Conservation (phyloP, 2,329 filamentous ascomycete species). For the Fusarium domesticum region DNA sequence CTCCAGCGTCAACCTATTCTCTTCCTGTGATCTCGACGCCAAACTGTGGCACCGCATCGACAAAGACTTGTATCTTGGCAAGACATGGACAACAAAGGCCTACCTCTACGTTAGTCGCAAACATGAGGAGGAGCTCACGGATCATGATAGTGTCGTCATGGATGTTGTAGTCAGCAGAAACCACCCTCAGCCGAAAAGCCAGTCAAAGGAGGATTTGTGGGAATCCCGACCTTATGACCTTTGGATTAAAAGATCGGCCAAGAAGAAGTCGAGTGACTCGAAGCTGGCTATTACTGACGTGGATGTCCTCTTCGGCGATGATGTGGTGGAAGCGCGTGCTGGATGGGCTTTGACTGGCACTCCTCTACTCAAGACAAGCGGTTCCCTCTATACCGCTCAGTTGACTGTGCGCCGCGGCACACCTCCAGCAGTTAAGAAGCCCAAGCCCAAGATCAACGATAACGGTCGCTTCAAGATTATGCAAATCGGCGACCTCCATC, state of each 20-base stretch:
- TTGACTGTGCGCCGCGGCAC: slow-evolving; percentile 75
- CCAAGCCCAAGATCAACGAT: slow-evolving; percentile 73
- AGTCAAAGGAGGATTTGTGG: slow-evolving; percentile 66
- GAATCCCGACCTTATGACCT: slow-evolving; percentile 73
- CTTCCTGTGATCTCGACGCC: slow-evolving; percentile 71
- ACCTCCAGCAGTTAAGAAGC: slow-evolving; percentile 62
- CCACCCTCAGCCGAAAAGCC: slow-evolving; percentile 53
- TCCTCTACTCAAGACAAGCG: slow-evolving; percentile 64
- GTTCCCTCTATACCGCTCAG: slow-evolving; percentile 65
- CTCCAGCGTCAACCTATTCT: slow-evolving; percentile 69
- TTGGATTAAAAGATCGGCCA: slow-evolving; percentile 76
- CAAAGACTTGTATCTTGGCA: slow-evolving; percentile 81
- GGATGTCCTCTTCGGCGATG: slow-evolving; percentile 84
- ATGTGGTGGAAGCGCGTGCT: slow-evolving; percentile 83
- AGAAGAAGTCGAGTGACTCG: slow-evolving; percentile 71
- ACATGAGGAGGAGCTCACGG: slow-evolving; percentile 75
- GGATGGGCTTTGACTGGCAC: slow-evolving; percentile 80
- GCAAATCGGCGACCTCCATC: slow-evolving; percentile 90
- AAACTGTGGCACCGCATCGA: slow-evolving; percentile 77
- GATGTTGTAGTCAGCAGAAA: slow-evolving; percentile 73
- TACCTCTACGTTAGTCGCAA: slow-evolving; percentile 82
- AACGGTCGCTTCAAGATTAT: slow-evolving; percentile 97
- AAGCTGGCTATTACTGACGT: slow-evolving; percentile 73
- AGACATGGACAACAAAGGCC: slow-evolving; percentile 70
- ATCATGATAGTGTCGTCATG: slow-evolving; percentile 73